These are phyloP conservation scores for Taiozyma sp. DNA, from an alignment of 1,139 yeast species.

Conservation along the genomic window DNA sequence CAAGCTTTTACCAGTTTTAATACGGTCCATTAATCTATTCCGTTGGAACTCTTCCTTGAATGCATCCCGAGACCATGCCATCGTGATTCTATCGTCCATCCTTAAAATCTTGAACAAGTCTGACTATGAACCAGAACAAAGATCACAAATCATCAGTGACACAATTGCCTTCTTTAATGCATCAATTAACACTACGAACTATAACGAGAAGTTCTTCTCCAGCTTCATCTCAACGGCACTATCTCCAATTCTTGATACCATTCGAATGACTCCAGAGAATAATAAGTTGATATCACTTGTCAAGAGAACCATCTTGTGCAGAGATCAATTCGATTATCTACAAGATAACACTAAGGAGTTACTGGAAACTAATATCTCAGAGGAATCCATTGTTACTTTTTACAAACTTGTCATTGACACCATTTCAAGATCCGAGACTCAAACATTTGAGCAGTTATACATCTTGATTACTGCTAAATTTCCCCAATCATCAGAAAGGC, in stretches of 20 bases:
- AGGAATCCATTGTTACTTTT: conserved; percentile 14
- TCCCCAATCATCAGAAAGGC: conserved; percentile 33
- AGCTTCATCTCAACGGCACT: conserved; percentile 17
- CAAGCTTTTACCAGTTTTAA: conserved; percentile 9
- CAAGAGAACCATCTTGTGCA: conserved; percentile 9
- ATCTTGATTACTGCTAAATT: conserved; percentile 31
- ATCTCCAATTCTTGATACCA: conserved; percentile 11
- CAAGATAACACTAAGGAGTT: conserved; percentile 7
- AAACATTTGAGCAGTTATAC: conserved; percentile 38
- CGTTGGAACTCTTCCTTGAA: conserved; percentile 19
- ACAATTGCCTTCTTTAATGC: conserved; percentile 13
- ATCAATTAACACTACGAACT: conserved; percentile 10
- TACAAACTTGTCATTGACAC: conserved; percentile 19
- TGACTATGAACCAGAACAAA: not conserved
- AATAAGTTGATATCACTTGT: conserved; percentile 8
- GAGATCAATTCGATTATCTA: conserved; percentile 6
- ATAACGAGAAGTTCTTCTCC: conserved; percentile 13
- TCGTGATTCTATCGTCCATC: conserved; percentile 13
- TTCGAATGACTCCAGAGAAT: not conserved
- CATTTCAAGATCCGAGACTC: conserved; percentile 21
- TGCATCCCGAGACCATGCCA: conserved; percentile 12
- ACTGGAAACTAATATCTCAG: conserved; percentile 8
- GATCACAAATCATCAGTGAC: conserved; percentile 2
- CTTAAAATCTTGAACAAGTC: conserved; percentile 1
- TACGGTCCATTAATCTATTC: conserved; percentile 22